These are phyloP conservation scores for Thielaviopsis ethacetica DNA, from an alignment of 2,329 filamentous ascomycete genomes.

Conservation along the genomic window DNA sequence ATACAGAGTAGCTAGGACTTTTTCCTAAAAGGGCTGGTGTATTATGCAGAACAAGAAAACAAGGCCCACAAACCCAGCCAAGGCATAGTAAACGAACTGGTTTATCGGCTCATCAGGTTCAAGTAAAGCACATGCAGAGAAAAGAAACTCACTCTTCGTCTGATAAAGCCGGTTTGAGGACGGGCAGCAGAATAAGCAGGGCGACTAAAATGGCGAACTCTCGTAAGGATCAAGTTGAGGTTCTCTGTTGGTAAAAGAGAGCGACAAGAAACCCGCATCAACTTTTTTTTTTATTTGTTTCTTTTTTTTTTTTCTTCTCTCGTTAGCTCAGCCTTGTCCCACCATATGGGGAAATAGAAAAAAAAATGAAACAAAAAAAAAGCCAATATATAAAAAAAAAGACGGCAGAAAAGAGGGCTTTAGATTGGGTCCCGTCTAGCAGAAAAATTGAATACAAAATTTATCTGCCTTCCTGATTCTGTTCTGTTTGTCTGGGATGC, in stretches of 20 bases:
- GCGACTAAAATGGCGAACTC: not conserved
- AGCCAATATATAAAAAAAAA: not conserved
- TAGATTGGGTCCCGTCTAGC: not conserved
- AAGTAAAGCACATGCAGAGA: not conserved
- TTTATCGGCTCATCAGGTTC: not conserved
- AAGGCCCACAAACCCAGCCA: not conserved
- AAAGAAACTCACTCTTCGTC: not conserved
- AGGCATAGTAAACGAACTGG: not conserved
- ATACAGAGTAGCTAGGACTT: not conserved
- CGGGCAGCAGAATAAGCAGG: not conserved
- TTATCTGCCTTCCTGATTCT: not conserved
- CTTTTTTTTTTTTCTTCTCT: not conserved
- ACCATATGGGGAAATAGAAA: not conserved
- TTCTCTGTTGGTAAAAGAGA: not conserved
- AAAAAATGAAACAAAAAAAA: not conserved
- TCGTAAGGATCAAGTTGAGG: not conserved
- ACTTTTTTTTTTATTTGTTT: not conserved
- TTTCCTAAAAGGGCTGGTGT: not conserved
- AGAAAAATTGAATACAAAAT: not conserved
- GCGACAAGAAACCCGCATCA: not conserved
- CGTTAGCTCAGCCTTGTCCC: conserved; percentile 5
- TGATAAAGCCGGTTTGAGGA: not conserved
- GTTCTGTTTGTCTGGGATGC: not conserved
- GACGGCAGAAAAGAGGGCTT: not conserved
- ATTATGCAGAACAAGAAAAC: not conserved